phyloP scores from a whole-genome alignment of 768 basidiomycete genomes.

The Amanita molliuscula region DNA sequence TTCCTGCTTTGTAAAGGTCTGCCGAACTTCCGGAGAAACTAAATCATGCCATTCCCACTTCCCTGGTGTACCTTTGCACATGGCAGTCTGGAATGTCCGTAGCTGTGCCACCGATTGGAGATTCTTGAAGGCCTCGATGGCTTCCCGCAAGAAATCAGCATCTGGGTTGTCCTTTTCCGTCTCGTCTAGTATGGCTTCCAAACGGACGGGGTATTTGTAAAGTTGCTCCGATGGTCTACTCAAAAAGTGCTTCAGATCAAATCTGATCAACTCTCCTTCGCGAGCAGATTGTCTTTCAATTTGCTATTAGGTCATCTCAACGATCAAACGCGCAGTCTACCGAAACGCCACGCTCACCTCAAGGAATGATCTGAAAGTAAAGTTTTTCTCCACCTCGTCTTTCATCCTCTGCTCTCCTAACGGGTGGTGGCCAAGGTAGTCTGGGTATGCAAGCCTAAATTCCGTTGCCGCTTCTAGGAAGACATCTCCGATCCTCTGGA shows the following conservation, averaged over 20 bases:
- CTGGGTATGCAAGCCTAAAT: slow-evolving; percentile 77
- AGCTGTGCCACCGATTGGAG: slow-evolving; percentile 75
- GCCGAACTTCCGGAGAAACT: slow-evolving; percentile 53
- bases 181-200: slow-evolving; percentile 81
- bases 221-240: slow-evolving; percentile 74
- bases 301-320: slow-evolving; percentile 19
- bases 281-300: slow-evolving; percentile 31
- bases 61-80: slow-evolving; percentile 68
- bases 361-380: slow-evolving; percentile 74
- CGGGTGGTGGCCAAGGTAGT: slow-evolving; percentile 80
- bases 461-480: slow-evolving; percentile 81
- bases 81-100: slow-evolving; percentile 82
- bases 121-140: slow-evolving; percentile 73
- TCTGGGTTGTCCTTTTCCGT: slow-evolving; percentile 78
- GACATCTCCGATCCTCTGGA: slow-evolving; percentile 81
- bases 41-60: slow-evolving; percentile 90
- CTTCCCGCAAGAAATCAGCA: slow-evolving; percentile 68
- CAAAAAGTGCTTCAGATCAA: slow-evolving; percentile 71
- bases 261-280: slow-evolving; percentile 25
- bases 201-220: slow-evolving; percentile 77
- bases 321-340: not conserved
- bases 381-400: slow-evolving; percentile 77
- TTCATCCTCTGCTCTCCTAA: slow-evolving; percentile 78
- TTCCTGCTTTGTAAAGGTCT: slow-evolving; percentile 59
- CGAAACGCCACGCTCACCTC: slow-evolving; percentile 44